Evolutionary conservation across 352 stramenopile genomes (phyloP), one percentile per base, ranked within the genome.

Genomic region (Pythium graminicola): DNA sequence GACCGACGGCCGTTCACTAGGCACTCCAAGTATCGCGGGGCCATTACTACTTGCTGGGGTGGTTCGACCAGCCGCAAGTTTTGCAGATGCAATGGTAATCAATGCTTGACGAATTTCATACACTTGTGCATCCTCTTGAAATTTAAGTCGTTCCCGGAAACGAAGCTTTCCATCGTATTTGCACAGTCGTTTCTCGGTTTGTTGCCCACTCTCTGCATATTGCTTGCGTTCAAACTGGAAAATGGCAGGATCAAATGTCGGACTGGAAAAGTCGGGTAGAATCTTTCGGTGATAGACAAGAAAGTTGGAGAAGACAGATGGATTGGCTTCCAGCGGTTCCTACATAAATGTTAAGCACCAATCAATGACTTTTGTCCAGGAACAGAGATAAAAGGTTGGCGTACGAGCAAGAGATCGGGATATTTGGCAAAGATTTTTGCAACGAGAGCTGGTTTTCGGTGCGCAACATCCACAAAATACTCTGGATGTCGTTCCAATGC

Each of bases 271-370:
- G 35, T 88, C 73, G 23, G 74, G 75, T 6, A 90, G 50, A 24
- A 82, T 52, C 9, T 70, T 70, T 29, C 75, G 70, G 54, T 90
- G 76, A 20, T 73, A 72, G 8, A 76, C 52, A 2, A 90, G 63
- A 31, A 89, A 83, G 23, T 71, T 81, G 3, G 77, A 81, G 28
- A 90, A 81, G 5, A 90, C 70, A 5, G 70, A 78, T 8, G 80
- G 77, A 28, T 89, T 88, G 2, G 70, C 52, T 47, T 90, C 80
- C 1, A 90, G 54, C 20, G 80, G 76, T 50, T 86, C 77, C 76
- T 87, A 40, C 32, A 36, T 9, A 36, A 14, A 14, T 9, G 31
- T 9, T 14, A 14, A 36, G 8, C 31, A 36, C n/a, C n/a, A n/a
- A n/a, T n/a, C n/a, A n/a, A n/a, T n/a, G n/a, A n/a, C n/a, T n/a